Conservation (phyloP, 2,329 filamentous ascomycete genomes). For the Cytospora mali region DNA sequence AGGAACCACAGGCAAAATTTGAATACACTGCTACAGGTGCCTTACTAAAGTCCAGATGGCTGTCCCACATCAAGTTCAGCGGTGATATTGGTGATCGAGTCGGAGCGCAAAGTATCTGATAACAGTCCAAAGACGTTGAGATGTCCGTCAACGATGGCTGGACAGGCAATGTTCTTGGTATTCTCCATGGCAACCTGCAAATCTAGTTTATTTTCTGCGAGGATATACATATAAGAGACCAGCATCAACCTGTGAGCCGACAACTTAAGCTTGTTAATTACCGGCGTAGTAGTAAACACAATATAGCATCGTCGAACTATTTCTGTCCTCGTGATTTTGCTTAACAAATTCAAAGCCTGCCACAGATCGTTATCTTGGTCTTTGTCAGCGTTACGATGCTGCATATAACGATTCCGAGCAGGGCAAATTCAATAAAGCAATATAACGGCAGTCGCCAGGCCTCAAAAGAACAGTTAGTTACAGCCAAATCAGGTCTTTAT, state of each 20-base stretch:
- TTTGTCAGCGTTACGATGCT: not conserved
- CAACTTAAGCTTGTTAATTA: not conserved
- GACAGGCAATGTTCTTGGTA: slow-evolving; percentile 34
- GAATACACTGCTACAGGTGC: slow-evolving; percentile 1
- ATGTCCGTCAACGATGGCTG: slow-evolving; percentile 41
- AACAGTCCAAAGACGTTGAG: slow-evolving; percentile 37
- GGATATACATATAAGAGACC: too few species aligned
- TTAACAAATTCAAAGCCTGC: slow-evolving; percentile 4
- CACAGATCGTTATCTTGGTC: not conserved
- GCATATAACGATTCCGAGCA: too few species aligned
- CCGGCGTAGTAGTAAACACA: not conserved
- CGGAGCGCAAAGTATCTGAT: slow-evolving; percentile 30
- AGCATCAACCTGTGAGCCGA: too few species aligned
- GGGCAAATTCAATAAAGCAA: too few species aligned
- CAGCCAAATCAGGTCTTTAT: too few species aligned
- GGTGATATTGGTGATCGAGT: slow-evolving; percentile 35
- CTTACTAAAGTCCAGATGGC: slow-evolving; percentile 30
- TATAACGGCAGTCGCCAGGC: too few species aligned
- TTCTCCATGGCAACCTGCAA: slow-evolving; percentile 40
- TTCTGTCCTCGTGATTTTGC: not conserved
- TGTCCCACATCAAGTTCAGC: slow-evolving; percentile 35
- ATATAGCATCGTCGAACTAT: slow-evolving; percentile 4
- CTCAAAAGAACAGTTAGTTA: too few species aligned
- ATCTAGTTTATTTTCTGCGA: slow-evolving; percentile 29
- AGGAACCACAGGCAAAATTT: not conserved